These are phyloP conservation scores for Brasenia schreberi DNA, from an alignment of 164 flowering plant species.

Conservation along the genomic window DNA sequence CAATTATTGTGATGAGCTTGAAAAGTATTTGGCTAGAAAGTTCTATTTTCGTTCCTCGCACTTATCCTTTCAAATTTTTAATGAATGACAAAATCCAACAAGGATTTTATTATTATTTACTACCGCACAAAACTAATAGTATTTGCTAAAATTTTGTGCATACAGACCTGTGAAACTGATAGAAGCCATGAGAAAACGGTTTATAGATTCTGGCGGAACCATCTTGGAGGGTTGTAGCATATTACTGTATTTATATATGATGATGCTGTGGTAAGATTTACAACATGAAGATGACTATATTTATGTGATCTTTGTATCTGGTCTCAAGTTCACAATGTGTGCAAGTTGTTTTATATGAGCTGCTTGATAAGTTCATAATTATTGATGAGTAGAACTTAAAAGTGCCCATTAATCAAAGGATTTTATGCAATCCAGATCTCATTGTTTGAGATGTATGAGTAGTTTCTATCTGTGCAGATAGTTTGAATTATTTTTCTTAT, in stretches of 20 bases:
- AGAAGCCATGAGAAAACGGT: slow-evolving; percentile 65
- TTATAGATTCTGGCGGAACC: slow-evolving; percentile 71
- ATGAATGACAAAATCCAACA: neutral
- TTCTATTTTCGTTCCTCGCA: neutral
- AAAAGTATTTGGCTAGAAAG: neutral
- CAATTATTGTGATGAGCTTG: neutral
- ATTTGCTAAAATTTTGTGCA: neutral
- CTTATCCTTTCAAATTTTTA: neutral
- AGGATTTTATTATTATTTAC: too few species aligned
- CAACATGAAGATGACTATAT: too few species aligned
- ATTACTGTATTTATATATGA: slow-evolving; percentile 46
- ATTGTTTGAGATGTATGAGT: too few species aligned
- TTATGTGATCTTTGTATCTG: too few species aligned
- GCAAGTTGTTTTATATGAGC: too few species aligned
- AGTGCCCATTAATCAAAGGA: too few species aligned
- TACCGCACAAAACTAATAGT: neutral
- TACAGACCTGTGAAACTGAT: slow-evolving; percentile 75
- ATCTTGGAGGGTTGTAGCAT: slow-evolving; percentile 71
- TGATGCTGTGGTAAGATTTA: slow-evolving; percentile 56
- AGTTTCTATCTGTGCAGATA: too few species aligned
- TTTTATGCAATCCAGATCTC: too few species aligned
- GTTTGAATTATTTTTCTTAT: too few species aligned
- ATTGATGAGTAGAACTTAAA: too few species aligned
- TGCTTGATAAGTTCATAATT: too few species aligned
- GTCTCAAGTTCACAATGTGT: too few species aligned